A percentile compares a stretch with the other conserved stretches of the same genome.
phyloP scores from a whole-genome alignment of 345 rosid species.

The Euphorbia lathyris region DNA sequence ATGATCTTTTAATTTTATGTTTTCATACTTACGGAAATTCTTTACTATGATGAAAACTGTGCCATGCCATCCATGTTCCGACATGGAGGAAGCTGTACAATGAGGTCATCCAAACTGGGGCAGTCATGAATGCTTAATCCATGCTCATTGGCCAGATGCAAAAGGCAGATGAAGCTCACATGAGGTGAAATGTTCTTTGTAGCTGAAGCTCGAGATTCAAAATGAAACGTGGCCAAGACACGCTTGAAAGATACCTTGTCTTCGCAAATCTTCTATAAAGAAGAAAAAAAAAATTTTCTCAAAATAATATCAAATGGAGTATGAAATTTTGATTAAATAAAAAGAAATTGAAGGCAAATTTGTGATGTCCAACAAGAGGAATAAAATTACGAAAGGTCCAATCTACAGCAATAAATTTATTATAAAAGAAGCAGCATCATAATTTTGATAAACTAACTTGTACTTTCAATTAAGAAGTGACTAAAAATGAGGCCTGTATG shows the following conservation, averaged over 20 bases:
- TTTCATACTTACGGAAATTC: neutral
- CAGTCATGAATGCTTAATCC: slow-evolving; percentile 14
- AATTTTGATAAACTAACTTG: too few species aligned
- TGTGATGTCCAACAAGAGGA: too few species aligned
- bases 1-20: neutral
- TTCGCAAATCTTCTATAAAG: neutral
- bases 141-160: slow-evolving; percentile 24
- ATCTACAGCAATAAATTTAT: too few species aligned
- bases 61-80: neutral
- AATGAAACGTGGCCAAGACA: slow-evolving; percentile 11
- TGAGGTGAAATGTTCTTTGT: slow-evolving; percentile 12
- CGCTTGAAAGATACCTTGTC: slow-evolving; percentile 1
- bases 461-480: too few species aligned
- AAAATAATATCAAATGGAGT: too few species aligned
- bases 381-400: too few species aligned
- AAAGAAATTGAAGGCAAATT: too few species aligned
- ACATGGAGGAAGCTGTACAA: slow-evolving; percentile 5
- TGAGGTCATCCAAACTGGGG: slow-evolving; percentile 21
- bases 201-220: slow-evolving; percentile 11
- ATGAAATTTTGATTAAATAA: too few species aligned
- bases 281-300: neutral
- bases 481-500: too few species aligned
- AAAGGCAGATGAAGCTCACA: slow-evolving; percentile 20
- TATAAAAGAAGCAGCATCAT: too few species aligned
- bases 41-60: neutral